phyloP scores from a whole-genome alignment of 148 eudicot genomes.

The Cornus controversa region DNA sequence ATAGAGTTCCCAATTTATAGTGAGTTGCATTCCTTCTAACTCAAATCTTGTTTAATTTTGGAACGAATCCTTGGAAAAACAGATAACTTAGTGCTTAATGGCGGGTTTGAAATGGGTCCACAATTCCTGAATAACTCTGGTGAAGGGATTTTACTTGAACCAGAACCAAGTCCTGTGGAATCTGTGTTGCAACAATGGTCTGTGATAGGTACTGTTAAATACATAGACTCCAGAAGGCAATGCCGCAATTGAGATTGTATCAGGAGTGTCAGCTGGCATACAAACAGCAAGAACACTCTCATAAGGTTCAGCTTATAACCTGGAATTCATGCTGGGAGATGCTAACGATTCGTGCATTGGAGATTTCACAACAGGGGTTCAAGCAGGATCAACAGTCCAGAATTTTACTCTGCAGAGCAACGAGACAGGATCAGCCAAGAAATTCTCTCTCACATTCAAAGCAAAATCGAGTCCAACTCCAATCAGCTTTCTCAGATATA shows the following conservation, averaged over 20 bases:
- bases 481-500: neutral
- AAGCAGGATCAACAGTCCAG: conserved; percentile 18
- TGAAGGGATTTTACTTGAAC: conserved; percentile 15
- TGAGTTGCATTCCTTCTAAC: neutral
- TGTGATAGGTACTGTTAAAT: conserved; percentile 19
- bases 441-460: conserved; percentile 15
- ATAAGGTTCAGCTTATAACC: conserved; percentile 11
- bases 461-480: conserved; percentile 6
- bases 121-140: conserved; percentile 7
- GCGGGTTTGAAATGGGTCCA: conserved; percentile 28
- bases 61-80: neutral
- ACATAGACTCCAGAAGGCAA: conserved; percentile 30
- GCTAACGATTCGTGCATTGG: conserved; percentile 28
- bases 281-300: conserved; percentile 18
- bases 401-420: conserved; percentile 20
- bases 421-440: conserved; percentile 22
- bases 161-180: conserved; percentile 15
- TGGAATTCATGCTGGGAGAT: conserved; percentile 27
- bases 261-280: conserved; percentile 15
- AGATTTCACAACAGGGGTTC: conserved; percentile 13
- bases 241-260: conserved; percentile 24
- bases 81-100: conserved; percentile 16
- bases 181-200: conserved; percentile 28
- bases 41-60: neutral
- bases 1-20: neutral